A percentile compares a stretch with the other conserved stretches of the same genome.
phyloP scores from a whole-genome alignment of 192 early-diverging fungal species.

The Umbelopsis ramanniana region DNA sequence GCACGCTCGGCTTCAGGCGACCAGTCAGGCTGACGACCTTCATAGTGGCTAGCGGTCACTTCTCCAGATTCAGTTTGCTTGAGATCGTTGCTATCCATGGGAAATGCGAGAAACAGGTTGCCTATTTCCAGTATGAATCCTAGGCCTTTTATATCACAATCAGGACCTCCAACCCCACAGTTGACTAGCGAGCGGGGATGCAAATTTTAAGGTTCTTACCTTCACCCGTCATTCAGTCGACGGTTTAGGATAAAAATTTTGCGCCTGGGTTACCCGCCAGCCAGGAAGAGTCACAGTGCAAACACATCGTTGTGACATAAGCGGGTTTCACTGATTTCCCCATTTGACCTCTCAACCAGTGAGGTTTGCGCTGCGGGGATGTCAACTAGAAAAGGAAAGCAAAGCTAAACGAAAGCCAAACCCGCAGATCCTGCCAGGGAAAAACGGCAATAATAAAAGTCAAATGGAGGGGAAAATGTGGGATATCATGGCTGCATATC shows the following conservation, averaged over 20 bases:
- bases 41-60: background rate
- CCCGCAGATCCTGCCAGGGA: background rate
- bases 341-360: too few species aligned
- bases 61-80: background rate
- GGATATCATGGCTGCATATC: background rate
- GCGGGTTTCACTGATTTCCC: too few species aligned
- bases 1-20: slow-evolving; percentile 37
- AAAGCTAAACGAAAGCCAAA: too few species aligned
- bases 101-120: background rate
- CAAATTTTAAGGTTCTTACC: background rate
- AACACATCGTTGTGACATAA: background rate
- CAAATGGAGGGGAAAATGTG: background rate
- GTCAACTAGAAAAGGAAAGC: background rate
- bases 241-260: background rate
- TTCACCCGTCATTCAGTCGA: background rate
- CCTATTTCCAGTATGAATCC: too few species aligned
- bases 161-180: background rate
- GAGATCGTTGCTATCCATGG: slow-evolving; percentile 1
- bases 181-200: background rate
- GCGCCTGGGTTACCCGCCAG: background rate
- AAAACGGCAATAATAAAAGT: background rate
- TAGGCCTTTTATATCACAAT: slow-evolving; percentile 6
- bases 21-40: background rate
- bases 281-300: too few species aligned
- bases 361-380: too few species aligned